These are phyloP conservation scores for Tricharina praecox DNA, from an alignment of 495 filamentous ascomycete genomes.

Conservation along the genomic window DNA sequence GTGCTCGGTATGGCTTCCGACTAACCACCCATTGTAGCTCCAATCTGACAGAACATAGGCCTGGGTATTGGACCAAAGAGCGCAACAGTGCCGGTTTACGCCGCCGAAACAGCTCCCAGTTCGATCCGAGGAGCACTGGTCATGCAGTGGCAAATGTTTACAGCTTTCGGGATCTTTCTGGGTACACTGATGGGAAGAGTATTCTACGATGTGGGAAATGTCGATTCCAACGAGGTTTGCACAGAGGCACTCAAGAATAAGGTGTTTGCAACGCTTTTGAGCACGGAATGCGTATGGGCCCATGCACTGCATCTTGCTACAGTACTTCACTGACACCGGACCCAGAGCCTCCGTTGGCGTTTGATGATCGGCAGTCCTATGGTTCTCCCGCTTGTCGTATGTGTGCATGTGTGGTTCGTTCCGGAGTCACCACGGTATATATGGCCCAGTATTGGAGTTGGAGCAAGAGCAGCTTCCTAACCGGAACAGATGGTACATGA, in stretches of 20 bases:
- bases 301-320: too few species aligned
- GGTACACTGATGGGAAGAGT: constrained; percentile 52
- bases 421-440: constrained; percentile 40
- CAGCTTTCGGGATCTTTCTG: constrained; percentile 62
- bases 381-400: constrained; percentile 53
- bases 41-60: too few species aligned
- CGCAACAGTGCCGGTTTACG: constrained; percentile 60
- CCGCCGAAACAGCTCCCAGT: constrained; percentile 54
- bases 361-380: constrained; percentile 68
- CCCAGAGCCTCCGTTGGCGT: constrained; percentile 48
- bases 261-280: too few species aligned
- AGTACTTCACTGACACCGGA: background rate
- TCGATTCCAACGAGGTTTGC: background rate
- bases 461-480: too few species aligned
- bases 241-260: too few species aligned
- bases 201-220: constrained; percentile 40
- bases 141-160: constrained; percentile 76
- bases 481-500: constrained; percentile 60
- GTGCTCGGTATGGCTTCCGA: constrained; percentile 29
- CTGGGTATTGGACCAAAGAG: constrained; percentile 68
- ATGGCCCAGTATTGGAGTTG: too few species aligned
- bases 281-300: too few species aligned
- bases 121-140: constrained; percentile 55
- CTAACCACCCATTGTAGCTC: too few species aligned
- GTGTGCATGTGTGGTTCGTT: constrained; percentile 47